phyloP scores from a whole-genome alignment of 192 early-diverging fungal genomes.

The Coemansia sp. region DNA sequence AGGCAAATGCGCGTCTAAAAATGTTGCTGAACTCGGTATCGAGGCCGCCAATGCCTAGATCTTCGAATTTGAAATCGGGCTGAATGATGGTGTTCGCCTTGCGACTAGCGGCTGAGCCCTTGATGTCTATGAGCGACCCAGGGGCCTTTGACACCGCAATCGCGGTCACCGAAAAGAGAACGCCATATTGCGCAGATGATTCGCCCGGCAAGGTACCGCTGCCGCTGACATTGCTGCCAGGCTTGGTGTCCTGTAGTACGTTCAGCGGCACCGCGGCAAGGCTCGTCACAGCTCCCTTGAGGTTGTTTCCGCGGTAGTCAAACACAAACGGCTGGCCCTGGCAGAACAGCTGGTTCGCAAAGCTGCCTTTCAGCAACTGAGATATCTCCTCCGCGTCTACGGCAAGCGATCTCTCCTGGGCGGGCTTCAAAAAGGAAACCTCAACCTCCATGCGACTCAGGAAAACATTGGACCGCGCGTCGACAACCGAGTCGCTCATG shows the following conservation, averaged over 20 bases:
- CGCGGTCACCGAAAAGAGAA: conserved; percentile 70
- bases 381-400: conserved; percentile 77
- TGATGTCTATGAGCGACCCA: conserved; percentile 74
- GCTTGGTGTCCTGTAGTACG: conserved; percentile 40
- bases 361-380: conserved; percentile 56
- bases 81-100: conserved; percentile 77
- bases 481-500: conserved; percentile 43
- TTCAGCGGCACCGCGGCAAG: conserved; percentile 50
- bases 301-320: conserved; percentile 77
- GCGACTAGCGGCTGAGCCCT: conserved; percentile 58
- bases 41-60: conserved; percentile 97
- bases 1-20: conserved; percentile 96
- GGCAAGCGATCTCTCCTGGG: conserved; percentile 53
- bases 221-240: conserved; percentile 8
- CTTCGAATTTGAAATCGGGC: conserved; percentile 95
- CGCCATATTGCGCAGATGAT: conserved; percentile 43
- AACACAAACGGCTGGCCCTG: conserved; percentile 74
- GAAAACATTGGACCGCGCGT: conserved; percentile 48
- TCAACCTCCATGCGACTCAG: conserved; percentile 56
- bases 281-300: conserved; percentile 47
- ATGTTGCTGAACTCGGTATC: conserved; percentile 92
- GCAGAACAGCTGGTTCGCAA: conserved; percentile 80
- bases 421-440: conserved; percentile 58
- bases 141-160: conserved; percentile 70
- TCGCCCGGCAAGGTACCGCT: not conserved